Conservation (phyloP, 352 stramenopile genomes). For the Blastocystis sp. region DNA sequence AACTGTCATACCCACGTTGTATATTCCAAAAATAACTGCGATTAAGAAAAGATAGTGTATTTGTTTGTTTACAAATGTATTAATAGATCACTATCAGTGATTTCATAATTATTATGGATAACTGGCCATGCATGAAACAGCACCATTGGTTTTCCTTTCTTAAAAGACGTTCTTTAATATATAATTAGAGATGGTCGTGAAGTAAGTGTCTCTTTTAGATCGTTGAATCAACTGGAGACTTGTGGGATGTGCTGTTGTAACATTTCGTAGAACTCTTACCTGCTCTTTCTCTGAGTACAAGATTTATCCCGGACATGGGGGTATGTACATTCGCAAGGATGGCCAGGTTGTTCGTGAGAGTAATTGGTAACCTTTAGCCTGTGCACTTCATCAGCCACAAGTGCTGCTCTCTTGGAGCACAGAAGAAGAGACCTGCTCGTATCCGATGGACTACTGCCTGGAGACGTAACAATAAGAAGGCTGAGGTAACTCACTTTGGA, state of each 20-base stretch:
- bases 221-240: not conserved
- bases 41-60: not conserved
- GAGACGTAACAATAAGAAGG: slow-evolving; percentile 66
- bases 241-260: not conserved
- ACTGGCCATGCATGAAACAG: not conserved
- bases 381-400: slow-evolving; percentile 78
- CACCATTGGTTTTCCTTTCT: not conserved
- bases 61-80: not conserved
- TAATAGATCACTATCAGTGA: not conserved
- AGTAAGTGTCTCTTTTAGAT: not conserved
- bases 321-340: slow-evolving; percentile 94
- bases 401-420: slow-evolving; percentile 92
- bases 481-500: not conserved
- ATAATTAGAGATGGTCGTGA: slow-evolving; percentile 38
- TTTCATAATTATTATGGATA: not conserved
- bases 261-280: not conserved
- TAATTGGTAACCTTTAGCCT: not conserved
- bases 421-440: slow-evolving; percentile 98
- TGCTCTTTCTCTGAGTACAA: slow-evolving; percentile 82
- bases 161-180: slow-evolving; percentile 57
- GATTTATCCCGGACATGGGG: slow-evolving; percentile 97
- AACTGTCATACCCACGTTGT: too few species aligned
- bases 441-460: slow-evolving; percentile 89
- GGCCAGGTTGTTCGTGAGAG: slow-evolving; percentile 62
- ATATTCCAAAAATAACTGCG: too few species aligned